Conservation (phyloP, 2,329 filamentous ascomycete species). For the Exophiala xenobiotica region DNA sequence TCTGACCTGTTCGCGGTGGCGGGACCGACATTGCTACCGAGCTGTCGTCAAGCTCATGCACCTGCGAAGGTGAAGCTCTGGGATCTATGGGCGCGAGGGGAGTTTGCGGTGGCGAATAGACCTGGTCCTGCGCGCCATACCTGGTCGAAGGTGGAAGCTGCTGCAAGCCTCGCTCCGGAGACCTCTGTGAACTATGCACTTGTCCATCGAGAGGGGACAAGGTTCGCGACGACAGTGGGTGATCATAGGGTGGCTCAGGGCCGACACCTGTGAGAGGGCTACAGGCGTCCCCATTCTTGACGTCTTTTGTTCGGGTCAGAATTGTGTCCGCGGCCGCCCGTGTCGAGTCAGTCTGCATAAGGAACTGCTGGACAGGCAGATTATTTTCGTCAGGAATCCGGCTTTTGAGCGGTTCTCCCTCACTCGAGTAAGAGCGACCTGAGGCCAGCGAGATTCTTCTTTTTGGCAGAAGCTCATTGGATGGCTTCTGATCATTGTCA, state of each 20-base stretch:
- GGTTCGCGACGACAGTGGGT: too few relatives aligned
- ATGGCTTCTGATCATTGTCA: slow-evolving; percentile 13
- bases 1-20: not conserved
- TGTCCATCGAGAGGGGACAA: too few relatives aligned
- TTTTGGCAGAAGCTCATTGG: slow-evolving; percentile 12
- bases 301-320: too few relatives aligned
- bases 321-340: too few relatives aligned
- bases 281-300: too few relatives aligned
- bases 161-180: too few relatives aligned
- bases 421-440: slow-evolving; percentile 18
- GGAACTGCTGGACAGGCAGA: slow-evolving; percentile 12
- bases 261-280: too few relatives aligned
- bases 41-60: slow-evolving; percentile 14
- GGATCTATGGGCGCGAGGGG: not conserved
- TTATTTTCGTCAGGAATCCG: slow-evolving; percentile 17
- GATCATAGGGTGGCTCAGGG: too few relatives aligned
- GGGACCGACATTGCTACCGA: not conserved
- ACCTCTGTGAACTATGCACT: too few relatives aligned
- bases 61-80: not conserved
- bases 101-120: too few relatives aligned
- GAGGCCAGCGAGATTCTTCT: slow-evolving; percentile 27
- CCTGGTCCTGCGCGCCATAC: too few relatives aligned
- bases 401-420: slow-evolving; percentile 11
- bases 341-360: slow-evolving; percentile 10
- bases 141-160: too few relatives aligned